Evolutionary conservation across 2,329 filamentous ascomycete species (phyloP), one percentile per base, ranked within the genome.

Genomic region (Xylariaceae sp.): DNA sequence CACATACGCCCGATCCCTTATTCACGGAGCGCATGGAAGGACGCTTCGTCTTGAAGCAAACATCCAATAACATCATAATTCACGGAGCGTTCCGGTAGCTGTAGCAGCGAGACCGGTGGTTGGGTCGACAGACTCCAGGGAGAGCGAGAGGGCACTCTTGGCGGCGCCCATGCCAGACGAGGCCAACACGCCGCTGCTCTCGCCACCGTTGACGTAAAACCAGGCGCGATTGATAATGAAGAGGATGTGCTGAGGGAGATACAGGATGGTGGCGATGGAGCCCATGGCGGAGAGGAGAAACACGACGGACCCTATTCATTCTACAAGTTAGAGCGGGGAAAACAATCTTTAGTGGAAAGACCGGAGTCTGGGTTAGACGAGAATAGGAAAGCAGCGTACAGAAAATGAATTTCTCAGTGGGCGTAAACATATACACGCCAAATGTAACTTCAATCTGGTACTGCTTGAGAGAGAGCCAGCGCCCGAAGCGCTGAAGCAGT

Each of bases 401-500:
- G 76, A 97, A 96, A 66, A 96, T 87, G 75, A 96, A 93, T 74
- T 96, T 96, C 79, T 99, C 94, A 46, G 89, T 92, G 1, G 92
- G 89, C 30, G 92, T 97, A 66, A 97, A 88, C 89, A 99, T 97
- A 81, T 99, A 97, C 21, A 97, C 83, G 57, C 89, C 88, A 75
- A 95, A 94, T 10, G 93, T 97, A 72, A 97, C 93, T 77, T 99
- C 94, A 72, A 97, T 92, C 79, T 97, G 94, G 80, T 97, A 97
- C 72, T 92, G 87, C 82, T 99, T 99, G 74, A 92, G 84, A 74
- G 92, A 87, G 63, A 97, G 81, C 91, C 92, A 97, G 73, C 87
- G 86, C 61, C 90, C 83, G 66, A 95, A 80, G 39, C 75, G 72
- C 60, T 79, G 75, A 64, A 81, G 65, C 64, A 61, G 40, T 73